Conservation (phyloP, 371 early-diverging fungal species). For the Mucor lusitanicus region DNA sequence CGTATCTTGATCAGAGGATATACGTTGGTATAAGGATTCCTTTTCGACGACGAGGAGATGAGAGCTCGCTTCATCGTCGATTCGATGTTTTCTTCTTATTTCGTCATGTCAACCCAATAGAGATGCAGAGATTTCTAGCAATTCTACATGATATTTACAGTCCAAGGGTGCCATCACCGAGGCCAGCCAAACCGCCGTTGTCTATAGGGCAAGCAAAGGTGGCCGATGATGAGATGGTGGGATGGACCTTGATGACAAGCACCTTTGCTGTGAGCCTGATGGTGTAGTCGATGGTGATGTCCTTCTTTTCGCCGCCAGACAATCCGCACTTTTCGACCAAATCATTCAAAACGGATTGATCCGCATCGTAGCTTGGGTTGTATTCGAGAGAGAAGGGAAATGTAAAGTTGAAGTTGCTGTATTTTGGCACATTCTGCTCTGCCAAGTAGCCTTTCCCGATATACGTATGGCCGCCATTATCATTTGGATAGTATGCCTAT, state of each 20-base stretch:
- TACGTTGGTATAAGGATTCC: not conserved
- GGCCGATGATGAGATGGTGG: conserved; percentile 32
- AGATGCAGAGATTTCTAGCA: not conserved
- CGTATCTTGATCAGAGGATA: not conserved
- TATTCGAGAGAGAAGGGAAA: conserved; percentile 55
- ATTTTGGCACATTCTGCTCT: conserved; percentile 37
- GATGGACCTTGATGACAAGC: conserved; percentile 40
- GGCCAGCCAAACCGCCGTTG: conserved; percentile 16
- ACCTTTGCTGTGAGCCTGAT: conserved; percentile 38
- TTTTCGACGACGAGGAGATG: not conserved
- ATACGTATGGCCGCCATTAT: conserved; percentile 25
- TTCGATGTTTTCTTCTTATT: not conserved
- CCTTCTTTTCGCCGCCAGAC: conserved; percentile 26
- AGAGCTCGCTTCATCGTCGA: not conserved
- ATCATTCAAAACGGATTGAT: conserved; percentile 45
- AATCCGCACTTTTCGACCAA: conserved; percentile 51
- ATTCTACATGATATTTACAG: conserved; percentile 5
- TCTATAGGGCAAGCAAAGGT: conserved; percentile 46
- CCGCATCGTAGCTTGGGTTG: conserved; percentile 28
- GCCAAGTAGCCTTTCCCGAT: conserved; percentile 51
- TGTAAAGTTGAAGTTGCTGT: conserved; percentile 42
- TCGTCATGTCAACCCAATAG: not conserved
- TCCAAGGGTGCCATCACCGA: conserved; percentile 19
- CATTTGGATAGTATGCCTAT: conserved; percentile 50
- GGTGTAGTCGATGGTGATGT: conserved; percentile 38